Percentiles rank a stretch among this genome's conserved stretches.
phyloP scores from a whole-genome alignment of 257 asterid genomes.

The Jacaranda copaia region DNA sequence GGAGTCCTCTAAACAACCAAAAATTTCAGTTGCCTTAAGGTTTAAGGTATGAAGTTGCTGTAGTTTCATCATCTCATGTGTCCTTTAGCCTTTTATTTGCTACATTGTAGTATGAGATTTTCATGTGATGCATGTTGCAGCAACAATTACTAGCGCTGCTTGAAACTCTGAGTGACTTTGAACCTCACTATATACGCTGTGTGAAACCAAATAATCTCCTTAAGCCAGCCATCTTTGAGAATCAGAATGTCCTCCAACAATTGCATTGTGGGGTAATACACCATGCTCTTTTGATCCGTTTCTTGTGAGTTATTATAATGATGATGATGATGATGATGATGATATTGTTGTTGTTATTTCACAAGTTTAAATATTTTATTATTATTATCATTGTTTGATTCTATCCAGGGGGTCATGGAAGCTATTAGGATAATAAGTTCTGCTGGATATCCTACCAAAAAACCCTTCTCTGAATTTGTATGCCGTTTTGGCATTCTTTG shows the following conservation, averaged over 20 bases:
- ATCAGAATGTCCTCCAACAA: constrained; percentile 94
- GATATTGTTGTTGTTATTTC: too few relatives aligned
- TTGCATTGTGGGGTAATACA: constrained; percentile 95
- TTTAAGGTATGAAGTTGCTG: constrained; percentile 70
- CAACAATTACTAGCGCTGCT: constrained; percentile 65
- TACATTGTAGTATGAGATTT: constrained; percentile 25
- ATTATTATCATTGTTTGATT: not conserved
- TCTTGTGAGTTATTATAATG: too few relatives aligned
- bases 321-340: too few relatives aligned
- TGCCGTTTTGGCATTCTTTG: constrained; percentile 95
- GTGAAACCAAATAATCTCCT: constrained; percentile 98
- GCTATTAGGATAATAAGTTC: constrained; percentile 98
- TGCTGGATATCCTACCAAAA: constrained; percentile 98
- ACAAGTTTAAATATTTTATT: too few relatives aligned
- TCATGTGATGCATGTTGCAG: constrained; percentile 47
- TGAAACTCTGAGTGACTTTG: constrained; percentile 62
- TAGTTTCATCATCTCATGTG: not conserved
- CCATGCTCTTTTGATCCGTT: constrained; percentile 27
- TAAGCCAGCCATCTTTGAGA: constrained; percentile 96
- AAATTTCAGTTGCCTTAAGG: constrained; percentile 93
- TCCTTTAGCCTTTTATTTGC: constrained; percentile 25
- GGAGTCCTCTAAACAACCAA: constrained; percentile 90
- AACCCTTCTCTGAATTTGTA: constrained; percentile 80
- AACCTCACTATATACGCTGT: constrained; percentile 71
- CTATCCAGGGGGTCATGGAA: constrained; percentile 95